phyloP scores from a whole-genome alignment of 2,329 filamentous ascomycete genomes.

The Aspergillus transmontanensis region DNA sequence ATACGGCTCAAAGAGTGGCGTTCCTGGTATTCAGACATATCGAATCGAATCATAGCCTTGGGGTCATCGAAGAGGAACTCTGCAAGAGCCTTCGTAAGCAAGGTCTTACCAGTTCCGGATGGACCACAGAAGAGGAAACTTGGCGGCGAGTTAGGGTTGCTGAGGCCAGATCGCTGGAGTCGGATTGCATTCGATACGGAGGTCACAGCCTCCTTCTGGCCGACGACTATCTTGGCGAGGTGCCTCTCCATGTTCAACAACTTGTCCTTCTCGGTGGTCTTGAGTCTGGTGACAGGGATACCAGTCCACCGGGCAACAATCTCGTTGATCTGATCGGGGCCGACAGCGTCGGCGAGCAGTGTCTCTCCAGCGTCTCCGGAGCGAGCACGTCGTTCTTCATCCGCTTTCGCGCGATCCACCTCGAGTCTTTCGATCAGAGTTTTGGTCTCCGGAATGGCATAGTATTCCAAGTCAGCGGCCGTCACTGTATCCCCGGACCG shows the following conservation, averaged over 20 bases:
- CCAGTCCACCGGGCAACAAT: conserved; percentile 98
- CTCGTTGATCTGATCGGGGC: conserved; percentile 97
- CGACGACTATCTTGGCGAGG: conserved; percentile 81
- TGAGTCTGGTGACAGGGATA: conserved; percentile 91
- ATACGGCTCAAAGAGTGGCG: conserved; percentile 92
- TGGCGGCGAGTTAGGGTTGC: conserved; percentile 94
- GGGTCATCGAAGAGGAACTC: conserved; percentile 98
- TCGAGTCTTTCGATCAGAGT: conserved; percentile 79
- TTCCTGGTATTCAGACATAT: conserved; percentile 99
- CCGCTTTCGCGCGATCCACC: conserved; percentile 74
- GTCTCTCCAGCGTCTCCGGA: conserved; percentile 65
- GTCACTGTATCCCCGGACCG: conserved; percentile 80
- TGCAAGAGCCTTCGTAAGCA: conserved; percentile 93
- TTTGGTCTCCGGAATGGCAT: conserved; percentile 92
- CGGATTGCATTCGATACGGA: conserved; percentile 96
- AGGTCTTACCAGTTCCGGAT: conserved; percentile 95
- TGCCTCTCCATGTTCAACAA: conserved; percentile 94
- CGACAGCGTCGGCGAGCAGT: conserved; percentile 89
- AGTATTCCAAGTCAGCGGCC: conserved; percentile 94
- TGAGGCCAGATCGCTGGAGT: conserved; percentile 88
- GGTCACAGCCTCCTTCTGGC: conserved; percentile 89
- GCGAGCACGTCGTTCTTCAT: conserved; percentile 63
- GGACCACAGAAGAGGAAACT: conserved; percentile 99
- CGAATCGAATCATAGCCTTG: conserved; percentile 97
- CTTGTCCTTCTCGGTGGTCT: conserved; percentile 97